phyloP scores from a whole-genome alignment of 192 early-diverging fungal species.

The Pilobolus umbonatus region DNA sequence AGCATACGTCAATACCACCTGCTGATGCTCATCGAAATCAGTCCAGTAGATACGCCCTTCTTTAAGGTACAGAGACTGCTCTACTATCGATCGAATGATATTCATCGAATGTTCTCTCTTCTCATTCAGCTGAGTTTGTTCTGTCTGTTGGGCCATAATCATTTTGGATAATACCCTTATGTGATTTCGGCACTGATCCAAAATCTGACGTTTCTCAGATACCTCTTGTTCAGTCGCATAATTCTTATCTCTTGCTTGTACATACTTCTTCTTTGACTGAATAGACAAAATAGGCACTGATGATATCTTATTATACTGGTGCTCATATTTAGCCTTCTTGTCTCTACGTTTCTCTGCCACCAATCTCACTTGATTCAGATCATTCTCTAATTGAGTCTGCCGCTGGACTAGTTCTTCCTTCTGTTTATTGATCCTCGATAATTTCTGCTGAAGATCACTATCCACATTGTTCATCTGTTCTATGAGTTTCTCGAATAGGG shows the following conservation, averaged over 20 bases:
- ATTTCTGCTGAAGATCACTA: not conserved
- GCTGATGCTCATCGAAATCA: slow-evolving; percentile 9
- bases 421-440: not conserved
- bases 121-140: not conserved
- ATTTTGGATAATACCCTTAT: not conserved
- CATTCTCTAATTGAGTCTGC: not conserved
- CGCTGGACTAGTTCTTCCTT: not conserved
- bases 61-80: not conserved
- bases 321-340: slow-evolving; percentile 6
- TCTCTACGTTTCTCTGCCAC: not conserved
- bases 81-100: not conserved
- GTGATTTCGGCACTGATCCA: not conserved
- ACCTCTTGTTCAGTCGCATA: slow-evolving; percentile 1
- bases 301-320: not conserved
- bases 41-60: slow-evolving; percentile 7
- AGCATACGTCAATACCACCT: not conserved
- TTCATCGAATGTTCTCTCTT: not conserved
- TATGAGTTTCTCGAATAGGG: not conserved
- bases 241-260: not conserved
- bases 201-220: not conserved
- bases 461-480: not conserved
- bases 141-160: not conserved
- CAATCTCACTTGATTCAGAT: not conserved
- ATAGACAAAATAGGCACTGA: not conserved
- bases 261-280: slow-evolving; percentile 1